Base-by-base conservation (phyloP, 371 early-diverging fungal species). In the Apophysomyces trapeziformis region DNA sequence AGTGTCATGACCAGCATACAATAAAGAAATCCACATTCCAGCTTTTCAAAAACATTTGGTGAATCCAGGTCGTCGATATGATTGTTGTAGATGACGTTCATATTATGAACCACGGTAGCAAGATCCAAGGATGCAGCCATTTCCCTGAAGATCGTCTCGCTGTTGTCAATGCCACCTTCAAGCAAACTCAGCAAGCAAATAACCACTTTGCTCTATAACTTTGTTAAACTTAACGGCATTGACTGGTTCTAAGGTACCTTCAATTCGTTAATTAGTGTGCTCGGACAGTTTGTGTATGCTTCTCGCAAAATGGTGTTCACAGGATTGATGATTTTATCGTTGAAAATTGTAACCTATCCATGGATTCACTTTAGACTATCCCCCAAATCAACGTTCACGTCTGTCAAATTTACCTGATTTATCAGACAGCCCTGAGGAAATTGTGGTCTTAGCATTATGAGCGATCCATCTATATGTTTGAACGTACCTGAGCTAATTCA, bases 141-240 rank as follows among this genome's bases (percentile, higher is more conserved):
- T 59, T 83, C 84, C 26, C 72, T 68, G 64, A 82, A 85, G 7
- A 87, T 80, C 4, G 64, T 61, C 16, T 77, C 70, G 32, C 80
- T 84, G 35, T 85, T 78, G 26, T 75, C 78, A 58, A 84, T 83
- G 0, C 83, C 84, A 46, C 84, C 87, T 68, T 87, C 87, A 8
- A 87, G 69, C 38, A 87, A 69, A 65, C 84, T 84, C 7, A 85
- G 73, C 14, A 87, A 70, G 47, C 73, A 78, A 2, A 79, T 72
- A 7, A 79, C 75, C 4, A 81, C 84, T 60, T 84, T 79, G 18
- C 80, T 75, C 75, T 78, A n/a, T 1, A 1, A 60, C 14, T 11
- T 39, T n/a, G 54, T 56, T 50, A 50, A 5, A 45, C 41, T 50
- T 50, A 5, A 4, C 7, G 32, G 41, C 5, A 2, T 39, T 46